Base-by-base conservation (phyloP, 805 yeast genomes). In the Suhomyces kilbournensis region DNA sequence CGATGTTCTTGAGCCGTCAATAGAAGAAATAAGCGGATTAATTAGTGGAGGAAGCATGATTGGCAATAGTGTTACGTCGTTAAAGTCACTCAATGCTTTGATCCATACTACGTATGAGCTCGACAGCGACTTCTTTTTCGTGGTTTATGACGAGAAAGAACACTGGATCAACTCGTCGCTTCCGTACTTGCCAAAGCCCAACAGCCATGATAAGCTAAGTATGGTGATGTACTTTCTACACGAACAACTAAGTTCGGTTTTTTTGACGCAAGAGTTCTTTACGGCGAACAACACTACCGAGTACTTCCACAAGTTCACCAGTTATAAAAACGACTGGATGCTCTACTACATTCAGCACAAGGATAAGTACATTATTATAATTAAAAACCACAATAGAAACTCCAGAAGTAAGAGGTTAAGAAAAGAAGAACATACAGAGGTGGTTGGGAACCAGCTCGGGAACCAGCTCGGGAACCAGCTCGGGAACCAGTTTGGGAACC, bases 301-400 rank as follows among this genome's bases (percentile, higher is more conserved):
- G 56, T 72, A 65, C 56, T 68, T 74, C 46, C 77, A 75, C 58
- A 75, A 75, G 52, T 74, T 73, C 56, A 70, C 69, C 40, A 66
- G 68, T 53, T 69, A 68, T 51, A 69, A 65, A 49, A 54, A 53
- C 51, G 76, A 72, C 60, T 74, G 78, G 78, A 68, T 74, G 69
- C 68, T 75, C 53, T 75, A 75, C 57, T 69, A 67, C 52, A 59
- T 73, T 44, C 64, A 63, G 40, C 60, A 66, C 50, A 61, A 64
- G 25, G 58, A 58, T 3, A 69, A 67, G 50, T 64, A 60, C 50
- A 68, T 74, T 43, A 63, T 72, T 15, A 61, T 74, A 19, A 69
- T 75, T 6, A 70, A 70, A 53, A 71, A 72, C 53, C 64, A 60
- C 49, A 71, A 67, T 46, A 62, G 62, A 32, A 64, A 61, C 39